Conservation (phyloP, 305 asterid species). For the Plantago lanceolata region DNA sequence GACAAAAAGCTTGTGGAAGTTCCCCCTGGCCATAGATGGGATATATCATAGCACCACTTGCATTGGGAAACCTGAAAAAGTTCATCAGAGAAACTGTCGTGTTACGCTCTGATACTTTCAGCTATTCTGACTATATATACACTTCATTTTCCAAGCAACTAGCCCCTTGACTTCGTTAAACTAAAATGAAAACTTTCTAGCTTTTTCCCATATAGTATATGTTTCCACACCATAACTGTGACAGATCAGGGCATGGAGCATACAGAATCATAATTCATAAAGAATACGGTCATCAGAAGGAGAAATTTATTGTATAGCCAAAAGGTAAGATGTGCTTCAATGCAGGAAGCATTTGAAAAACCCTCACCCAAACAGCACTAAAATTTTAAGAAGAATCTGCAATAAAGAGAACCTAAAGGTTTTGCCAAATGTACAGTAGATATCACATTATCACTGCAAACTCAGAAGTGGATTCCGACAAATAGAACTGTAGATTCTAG, state of each 20-base stretch:
- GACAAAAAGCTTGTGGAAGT: constrained; percentile 90
- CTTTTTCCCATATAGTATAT: too few species aligned
- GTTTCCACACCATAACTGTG: too few species aligned
- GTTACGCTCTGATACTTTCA: constrained; percentile 11
- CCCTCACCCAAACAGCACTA: background rate
- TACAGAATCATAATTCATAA: background rate
- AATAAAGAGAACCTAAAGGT: background rate
- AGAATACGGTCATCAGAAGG: constrained; percentile 6
- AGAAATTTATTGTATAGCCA: constrained; percentile 5
- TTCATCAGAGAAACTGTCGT: constrained; percentile 5
- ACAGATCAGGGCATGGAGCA: background rate
- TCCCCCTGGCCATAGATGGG: constrained; percentile 95
- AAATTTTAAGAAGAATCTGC: background rate
- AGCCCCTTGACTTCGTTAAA: background rate
- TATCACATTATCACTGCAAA: background rate
- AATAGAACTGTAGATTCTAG: too few species aligned
- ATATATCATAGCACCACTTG: constrained; percentile 85
- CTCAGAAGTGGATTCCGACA: too few species aligned
- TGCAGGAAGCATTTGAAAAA: background rate
- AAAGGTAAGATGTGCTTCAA: background rate
- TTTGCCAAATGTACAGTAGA: background rate
- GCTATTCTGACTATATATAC: background rate
- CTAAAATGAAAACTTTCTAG: background rate
- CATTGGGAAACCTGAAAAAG: constrained; percentile 66
- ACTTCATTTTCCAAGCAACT: too few species aligned